A percentile compares a stretch with the other conserved stretches of the same genome.
phyloP scores from a whole-genome alignment of 768 basidiomycete species.

The Clitopilus hobsonii region DNA sequence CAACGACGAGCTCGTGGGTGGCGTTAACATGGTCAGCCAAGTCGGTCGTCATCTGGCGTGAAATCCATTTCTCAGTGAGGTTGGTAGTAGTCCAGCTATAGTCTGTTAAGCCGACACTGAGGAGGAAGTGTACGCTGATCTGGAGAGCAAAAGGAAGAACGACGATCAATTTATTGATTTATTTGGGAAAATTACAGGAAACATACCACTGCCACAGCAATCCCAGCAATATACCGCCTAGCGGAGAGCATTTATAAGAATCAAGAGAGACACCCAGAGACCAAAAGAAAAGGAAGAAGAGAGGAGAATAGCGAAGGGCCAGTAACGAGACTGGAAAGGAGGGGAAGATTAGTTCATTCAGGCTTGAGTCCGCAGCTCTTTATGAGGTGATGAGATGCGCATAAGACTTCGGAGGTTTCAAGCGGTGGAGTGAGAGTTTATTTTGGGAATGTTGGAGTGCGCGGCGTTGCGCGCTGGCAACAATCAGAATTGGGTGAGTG shows the following conservation, averaged over 20 bases:
- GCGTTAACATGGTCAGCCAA: slow-evolving; percentile 9
- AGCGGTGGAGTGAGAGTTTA: slow-evolving; percentile 16
- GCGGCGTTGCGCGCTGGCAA: slow-evolving; percentile 5
- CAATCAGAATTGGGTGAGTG: slow-evolving; percentile 3
- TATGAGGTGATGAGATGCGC: slow-evolving; percentile 8
- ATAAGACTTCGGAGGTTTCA: slow-evolving; percentile 5
- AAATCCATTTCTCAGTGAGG: slow-evolving; percentile 23
- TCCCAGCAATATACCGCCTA: slow-evolving; percentile 2
- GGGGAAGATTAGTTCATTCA: slow-evolving; percentile 5
- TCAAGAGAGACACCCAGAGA: not conserved
- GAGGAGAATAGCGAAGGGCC: not conserved
- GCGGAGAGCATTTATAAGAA: not conserved
- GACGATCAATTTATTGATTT: not conserved
- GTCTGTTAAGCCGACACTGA: slow-evolving; percentile 45
- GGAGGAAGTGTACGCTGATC: slow-evolving; percentile 54
- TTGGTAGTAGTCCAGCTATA: slow-evolving; percentile 40
- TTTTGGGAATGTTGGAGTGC: slow-evolving; percentile 10
- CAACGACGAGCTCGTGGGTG: not conserved
- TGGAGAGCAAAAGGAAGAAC: slow-evolving; percentile 16
- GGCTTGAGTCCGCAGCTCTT: slow-evolving; percentile 6
- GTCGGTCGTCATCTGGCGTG: not conserved
- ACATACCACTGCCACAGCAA: slow-evolving; percentile 2
- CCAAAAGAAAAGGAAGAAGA: not conserved
- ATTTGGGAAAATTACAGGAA: not conserved
- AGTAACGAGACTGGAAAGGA: not conserved